Percentiles rank a stretch among this genome's conserved stretches.
Evolutionary conservation across 352 stramenopile genomes (phyloP).

Genomic region (Globisporangium ultimum): DNA sequence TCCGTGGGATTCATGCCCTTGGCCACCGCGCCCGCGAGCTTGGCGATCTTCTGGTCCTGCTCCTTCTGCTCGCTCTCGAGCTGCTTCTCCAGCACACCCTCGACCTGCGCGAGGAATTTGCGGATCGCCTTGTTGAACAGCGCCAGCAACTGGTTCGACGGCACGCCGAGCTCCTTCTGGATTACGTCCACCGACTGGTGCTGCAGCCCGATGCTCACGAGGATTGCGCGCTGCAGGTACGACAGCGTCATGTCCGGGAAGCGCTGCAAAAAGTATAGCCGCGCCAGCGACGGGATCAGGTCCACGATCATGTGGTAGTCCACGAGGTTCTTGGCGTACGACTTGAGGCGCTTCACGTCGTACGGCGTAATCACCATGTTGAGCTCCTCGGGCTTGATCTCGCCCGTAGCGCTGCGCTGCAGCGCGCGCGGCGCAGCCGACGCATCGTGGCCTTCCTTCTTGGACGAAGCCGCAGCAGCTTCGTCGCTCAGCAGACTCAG

Average conservation of each 20-base stretch:
- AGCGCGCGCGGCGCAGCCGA: conserved; percentile 26
- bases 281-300: conserved; percentile 92
- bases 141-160: conserved; percentile 94
- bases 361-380: conserved; percentile 94
- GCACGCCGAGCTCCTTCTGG: conserved; percentile 92
- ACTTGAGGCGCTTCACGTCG: conserved; percentile 97
- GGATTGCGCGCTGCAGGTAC: conserved; percentile 93
- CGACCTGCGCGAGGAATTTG: conserved; percentile 86
- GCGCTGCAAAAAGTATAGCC: conserved; percentile 95
- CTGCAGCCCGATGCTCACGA: conserved; percentile 94
- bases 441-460: conserved; percentile 14
- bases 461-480: conserved; percentile 17
- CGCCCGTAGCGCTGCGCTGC: conserved; percentile 58
- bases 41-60: conserved; percentile 61
- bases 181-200: conserved; percentile 94
- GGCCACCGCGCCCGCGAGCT: conserved; percentile 39
- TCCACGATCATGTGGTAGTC: conserved; percentile 99
- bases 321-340: conserved; percentile 98
- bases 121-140: conserved; percentile 97
- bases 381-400: conserved; percentile 87
- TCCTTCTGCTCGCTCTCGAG: conserved; percentile 79
- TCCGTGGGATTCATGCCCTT: conserved; percentile 82
- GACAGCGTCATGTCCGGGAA: conserved; percentile 93
- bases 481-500: conserved; percentile 88
- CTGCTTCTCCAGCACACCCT: conserved; percentile 78